Base-by-base conservation (phyloP, 345 rosid species). In the Pistacia vera region DNA sequence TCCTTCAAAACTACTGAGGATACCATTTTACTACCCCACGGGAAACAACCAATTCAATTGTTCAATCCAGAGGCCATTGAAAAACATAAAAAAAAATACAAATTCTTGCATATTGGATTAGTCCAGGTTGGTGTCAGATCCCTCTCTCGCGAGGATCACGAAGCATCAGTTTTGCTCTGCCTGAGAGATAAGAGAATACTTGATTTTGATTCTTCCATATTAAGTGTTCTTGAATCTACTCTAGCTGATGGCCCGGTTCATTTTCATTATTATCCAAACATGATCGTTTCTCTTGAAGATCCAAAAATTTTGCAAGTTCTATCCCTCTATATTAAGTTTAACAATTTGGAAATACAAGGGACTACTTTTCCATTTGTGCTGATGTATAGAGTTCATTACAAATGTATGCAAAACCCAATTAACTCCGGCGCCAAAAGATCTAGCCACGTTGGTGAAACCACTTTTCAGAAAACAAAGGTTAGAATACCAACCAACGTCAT, bases 61-160 rank as follows among this genome's bases (percentile, higher is more conserved):
- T 11, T 72, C 46, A 41, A 25, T 72, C 49, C 28, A 59, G 30
- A 3, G 4, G 56, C 35, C 2, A 44, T 60, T 16, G 2, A 16
- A 25, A 17, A 59, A 28, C 28, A 22, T 16, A 60, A 51, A 46
- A 2, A 22, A 14, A 71, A 46, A 25, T 60, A 59, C 0, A 11
- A 48, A 25, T 72, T 4, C 25, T 28, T 71, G 7, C 66, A 10
- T 9, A 0, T 72, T 44, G 75, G 66, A 25, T 59, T 25, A 16
- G 57, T 72, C 62, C 66, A 46, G 66, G 75, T 59, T 71, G 55
- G 38, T 36, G 52, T 72, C 14, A 44, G 6, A 11, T 12, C 66
- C 38, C 57, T 58, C 38, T 3, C 8, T 35, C 8, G 35, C 12
- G 56, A 46, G 11, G 13, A 14, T 13, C 59, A 5, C 3, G 36